A percentile compares a stretch with the other conserved stretches of the same genome.
phyloP scores from a whole-genome alignment of 1,284 basidiomycete genomes.

The Heterobasidion irregulare region DNA sequence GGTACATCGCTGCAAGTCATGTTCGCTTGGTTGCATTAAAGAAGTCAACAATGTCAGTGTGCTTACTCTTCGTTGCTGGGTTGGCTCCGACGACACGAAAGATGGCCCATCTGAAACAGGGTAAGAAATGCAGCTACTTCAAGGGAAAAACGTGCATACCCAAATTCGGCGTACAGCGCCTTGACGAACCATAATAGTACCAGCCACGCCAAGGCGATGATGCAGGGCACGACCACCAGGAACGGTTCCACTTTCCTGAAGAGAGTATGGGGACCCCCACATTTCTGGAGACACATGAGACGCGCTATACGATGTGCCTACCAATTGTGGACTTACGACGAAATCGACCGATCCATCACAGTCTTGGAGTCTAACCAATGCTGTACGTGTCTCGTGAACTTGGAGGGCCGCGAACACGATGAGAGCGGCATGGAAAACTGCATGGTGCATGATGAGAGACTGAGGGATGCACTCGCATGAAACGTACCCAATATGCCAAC shows the following conservation, averaged over 20 bases:
- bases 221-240: conserved; percentile 30
- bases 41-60: neutral
- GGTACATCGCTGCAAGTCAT: conserved; percentile 59
- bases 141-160: conserved; percentile 20
- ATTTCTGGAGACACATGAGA: conserved; percentile 16
- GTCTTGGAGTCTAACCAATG: conserved; percentile 33
- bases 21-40: neutral
- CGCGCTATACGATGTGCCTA: neutral
- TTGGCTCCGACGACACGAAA: conserved; percentile 81
- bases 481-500: conserved; percentile 59
- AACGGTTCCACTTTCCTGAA: conserved; percentile 37
- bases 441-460: neutral
- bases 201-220: conserved; percentile 29
- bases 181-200: conserved; percentile 29
- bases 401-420: conserved; percentile 68
- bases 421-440: conserved; percentile 69
- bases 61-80: conserved; percentile 69
- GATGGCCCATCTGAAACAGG: conserved; percentile 60
- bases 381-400: conserved; percentile 58
- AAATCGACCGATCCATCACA: conserved; percentile 11
- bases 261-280: conserved; percentile 24
- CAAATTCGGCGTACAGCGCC: conserved; percentile 36
- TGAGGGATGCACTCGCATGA: neutral
- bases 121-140: neutral
- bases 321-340: conserved; percentile 11